Evolutionary conservation across 2,329 filamentous ascomycete species (phyloP).

Genomic region (Neurospora crassa): DNA sequence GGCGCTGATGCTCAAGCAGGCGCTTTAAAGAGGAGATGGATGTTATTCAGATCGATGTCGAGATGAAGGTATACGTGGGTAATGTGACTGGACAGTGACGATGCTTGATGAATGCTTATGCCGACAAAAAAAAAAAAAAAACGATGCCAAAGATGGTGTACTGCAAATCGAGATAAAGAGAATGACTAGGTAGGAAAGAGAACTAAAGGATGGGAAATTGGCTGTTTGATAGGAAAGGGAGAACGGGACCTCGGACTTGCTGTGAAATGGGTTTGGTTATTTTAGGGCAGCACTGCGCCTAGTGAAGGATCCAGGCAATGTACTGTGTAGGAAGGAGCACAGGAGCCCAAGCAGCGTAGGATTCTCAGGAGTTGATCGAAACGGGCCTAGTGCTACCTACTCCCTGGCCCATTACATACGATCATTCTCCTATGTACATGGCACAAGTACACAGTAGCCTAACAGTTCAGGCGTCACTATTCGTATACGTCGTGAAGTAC

Average conservation of each 20-base stretch:
- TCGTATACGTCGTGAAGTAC: background rate
- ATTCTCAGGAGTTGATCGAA: background rate
- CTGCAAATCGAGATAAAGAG: background rate
- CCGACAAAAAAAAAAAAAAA: background rate
- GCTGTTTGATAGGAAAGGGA: background rate
- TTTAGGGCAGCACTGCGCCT: background rate
- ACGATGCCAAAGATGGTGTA: background rate
- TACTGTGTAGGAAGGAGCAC: background rate
- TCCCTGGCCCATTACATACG: background rate
- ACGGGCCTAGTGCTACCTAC: background rate
- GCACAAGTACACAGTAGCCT: too few species aligned
- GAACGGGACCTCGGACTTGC: background rate
- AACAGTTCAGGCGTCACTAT: background rate
- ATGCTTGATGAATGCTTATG: background rate
- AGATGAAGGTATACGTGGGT: background rate
- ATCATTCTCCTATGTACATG: background rate
- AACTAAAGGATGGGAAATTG: background rate
- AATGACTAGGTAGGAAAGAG: background rate
- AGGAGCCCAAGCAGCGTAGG: background rate
- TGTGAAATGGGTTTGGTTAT: background rate
- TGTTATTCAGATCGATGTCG: background rate
- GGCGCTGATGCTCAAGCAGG: conserved; percentile 4
- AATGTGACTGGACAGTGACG: background rate
- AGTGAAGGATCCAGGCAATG: background rate
- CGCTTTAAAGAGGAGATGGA: background rate